A percentile compares a stretch with the other conserved stretches of the same genome.
These are phyloP conservation scores for Eucalyptus cladocalyx DNA, from an alignment of 345 rosid species.

Conservation along the genomic window DNA sequence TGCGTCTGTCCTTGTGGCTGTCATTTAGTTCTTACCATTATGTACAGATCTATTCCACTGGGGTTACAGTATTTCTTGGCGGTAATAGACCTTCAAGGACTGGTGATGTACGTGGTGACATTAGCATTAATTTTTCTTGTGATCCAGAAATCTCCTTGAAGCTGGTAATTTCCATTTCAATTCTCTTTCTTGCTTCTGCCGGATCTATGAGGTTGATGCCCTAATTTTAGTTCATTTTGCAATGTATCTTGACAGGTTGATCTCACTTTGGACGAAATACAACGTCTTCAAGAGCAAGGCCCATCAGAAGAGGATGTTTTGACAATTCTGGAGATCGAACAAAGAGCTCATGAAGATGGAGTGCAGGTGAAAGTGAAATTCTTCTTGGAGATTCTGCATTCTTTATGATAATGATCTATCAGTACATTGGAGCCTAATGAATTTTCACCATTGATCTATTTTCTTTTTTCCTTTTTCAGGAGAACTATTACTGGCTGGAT, in stretches of 20 bases:
- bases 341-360: constrained; percentile 91
- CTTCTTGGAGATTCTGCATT: background rate
- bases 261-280: constrained; percentile 78
- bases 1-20: background rate
- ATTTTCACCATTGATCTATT: background rate
- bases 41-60: constrained; percentile 67
- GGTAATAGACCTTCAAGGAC: constrained; percentile 87
- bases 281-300: constrained; percentile 71
- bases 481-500: constrained; percentile 46
- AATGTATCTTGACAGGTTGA: constrained; percentile 44
- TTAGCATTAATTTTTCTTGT: constrained; percentile 77
- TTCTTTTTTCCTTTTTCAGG: constrained; percentile 13
- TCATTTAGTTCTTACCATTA: background rate
- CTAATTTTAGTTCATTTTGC: background rate
- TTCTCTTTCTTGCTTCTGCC: background rate
- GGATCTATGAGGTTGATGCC: background rate
- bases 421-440: background rate
- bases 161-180: constrained; percentile 26
- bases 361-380: constrained; percentile 39
- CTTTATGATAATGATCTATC: background rate
- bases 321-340: constrained; percentile 82
- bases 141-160: constrained; percentile 83
- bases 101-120: constrained; percentile 79
- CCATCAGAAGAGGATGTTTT: constrained; percentile 61
- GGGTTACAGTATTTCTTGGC: constrained; percentile 76